Evolutionary conservation across 306 rosid genomes (phyloP), one percentile per base, ranked within the genome.

Genomic region (Casuarina cunninghamiana): DNA sequence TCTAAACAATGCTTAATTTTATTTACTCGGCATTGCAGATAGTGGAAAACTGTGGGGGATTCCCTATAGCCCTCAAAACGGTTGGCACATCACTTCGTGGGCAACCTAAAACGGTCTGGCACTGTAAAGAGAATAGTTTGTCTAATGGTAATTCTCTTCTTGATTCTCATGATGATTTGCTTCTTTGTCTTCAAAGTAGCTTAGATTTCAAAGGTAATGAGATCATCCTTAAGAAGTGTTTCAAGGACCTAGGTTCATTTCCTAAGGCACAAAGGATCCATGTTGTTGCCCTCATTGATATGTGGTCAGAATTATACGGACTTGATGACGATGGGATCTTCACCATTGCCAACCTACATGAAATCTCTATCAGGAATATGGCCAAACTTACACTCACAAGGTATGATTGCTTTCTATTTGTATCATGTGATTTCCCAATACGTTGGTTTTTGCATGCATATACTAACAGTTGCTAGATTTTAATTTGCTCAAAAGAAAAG

Each of bases 251-350:
- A 11, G 83, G 89, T 69, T 87, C 85, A 69, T 91, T 93, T 79
- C 98, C 93, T 2, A 89, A 84, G 72, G 90, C 78, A 61, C 88
- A 80, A 38, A 88, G 87, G 81, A 93, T 91, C 26, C 85, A 88
- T 77, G 97, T 79, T 37, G 37, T 78, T 41, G 32, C 54, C 16
- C 72, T 86, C 21, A 61, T 81, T 35, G 90, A 83, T 75, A 78
- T 83, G 44, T 80, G 77, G 80, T 19, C 41, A 58, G 83, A 75
- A 63, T 62, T 72, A 21, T 69, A 83, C 21, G 71, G 48, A 8
- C 66, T 79, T 57, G 75, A 81, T 42, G 78, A 83, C 17, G 78
- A 80, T 15, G 11, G 62, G 6, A 77, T 78, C 69, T 58, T 78
- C 17, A 3, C 61, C 15, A 72, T 37, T 53, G 73, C 81, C 32